Base-by-base conservation (phyloP, 1,139 yeast species). In the Zygoascus hellenicus region DNA sequence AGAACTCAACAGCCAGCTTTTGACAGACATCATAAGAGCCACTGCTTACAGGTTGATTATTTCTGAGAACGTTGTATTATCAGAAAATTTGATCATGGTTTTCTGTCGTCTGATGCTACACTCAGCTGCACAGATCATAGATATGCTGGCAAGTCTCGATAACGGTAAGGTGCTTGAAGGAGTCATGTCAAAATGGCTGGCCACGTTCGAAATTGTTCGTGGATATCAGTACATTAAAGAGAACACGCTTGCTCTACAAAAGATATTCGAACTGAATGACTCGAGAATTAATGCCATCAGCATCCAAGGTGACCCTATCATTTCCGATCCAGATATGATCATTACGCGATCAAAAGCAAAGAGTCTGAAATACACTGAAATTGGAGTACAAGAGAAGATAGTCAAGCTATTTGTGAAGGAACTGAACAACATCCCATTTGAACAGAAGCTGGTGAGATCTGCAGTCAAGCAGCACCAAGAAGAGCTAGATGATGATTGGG, bases 281-380 rank as follows among this genome's bases (percentile, higher is more conserved):
- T 59, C 71, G 1, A 66, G 81, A 32, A 64, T 86, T 7, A 71
- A 73, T 43, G 55, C 62, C 1, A 63, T 87, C 7, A 53, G 68
- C 9, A 96, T 90, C 0, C 78, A 88, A 57, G 97, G 96, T 4
- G 95, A 89, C 51, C 70, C 82, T 16, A 83, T 86, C 0, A n/a
- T 29, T 9, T 76, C 80, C 53, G 73, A 78, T 28, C 75, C 76
- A 1, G 78, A 78, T 48, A 60, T 79, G 32, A 89, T 90, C 38
- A 68, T 88, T 7, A 92, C 97, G 0, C 74, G 98, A 57, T 87
- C 97, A 0, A 84, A 81, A 81, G 80, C 95, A 2, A 80, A 77
- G 55, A 66, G 71, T n/a, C 73, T 80, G 46, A 67, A 71, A 53
- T 84, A 73, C 56, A 78, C 87, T 0, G 80, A 75, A 58, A 73